A percentile compares a stretch with the other conserved stretches of the same genome.
Conservation (phyloP, 176 grass and related monocot species). For the Cenchrus americanus region DNA sequence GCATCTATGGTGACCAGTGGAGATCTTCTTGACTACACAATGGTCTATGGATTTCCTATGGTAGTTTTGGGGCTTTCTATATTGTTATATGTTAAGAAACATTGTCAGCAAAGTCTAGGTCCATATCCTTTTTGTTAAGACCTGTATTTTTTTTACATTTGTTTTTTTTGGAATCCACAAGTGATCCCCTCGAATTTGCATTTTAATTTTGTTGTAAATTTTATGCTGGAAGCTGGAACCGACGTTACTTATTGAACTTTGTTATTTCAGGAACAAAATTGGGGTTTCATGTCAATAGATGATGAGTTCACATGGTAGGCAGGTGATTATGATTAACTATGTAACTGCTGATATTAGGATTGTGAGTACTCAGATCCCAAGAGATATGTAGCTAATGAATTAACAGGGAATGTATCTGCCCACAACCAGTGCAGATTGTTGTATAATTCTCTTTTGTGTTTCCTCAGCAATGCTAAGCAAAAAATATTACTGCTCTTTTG, state of each 20-base stretch:
- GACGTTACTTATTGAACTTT: slow-evolving; percentile 29
- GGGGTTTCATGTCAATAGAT: slow-evolving; percentile 12
- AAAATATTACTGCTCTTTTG: slow-evolving; percentile 15
- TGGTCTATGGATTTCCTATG: background rate
- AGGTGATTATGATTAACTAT: slow-evolving; percentile 13
- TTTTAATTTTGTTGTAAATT: slow-evolving; percentile 8
- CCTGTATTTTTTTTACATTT: background rate
- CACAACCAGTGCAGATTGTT: slow-evolving; percentile 24
- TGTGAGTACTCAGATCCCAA: slow-evolving; percentile 4
- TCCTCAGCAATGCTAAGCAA: background rate
- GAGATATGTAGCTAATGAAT: slow-evolving; percentile 17
- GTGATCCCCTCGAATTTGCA: background rate
- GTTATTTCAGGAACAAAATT: slow-evolving; percentile 35
- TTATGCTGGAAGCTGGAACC: slow-evolving; percentile 8
- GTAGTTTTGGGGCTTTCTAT: background rate
- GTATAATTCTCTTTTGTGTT: slow-evolving; percentile 29
- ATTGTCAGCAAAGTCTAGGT: background rate
- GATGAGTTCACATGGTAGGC: slow-evolving; percentile 27
- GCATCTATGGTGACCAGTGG: background rate
- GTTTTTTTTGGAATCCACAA: background rate
- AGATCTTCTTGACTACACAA: background rate
- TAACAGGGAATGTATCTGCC: slow-evolving; percentile 22
- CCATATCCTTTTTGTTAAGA: slow-evolving; percentile 2
- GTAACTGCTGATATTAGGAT: slow-evolving; percentile 43
- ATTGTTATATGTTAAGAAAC: background rate